These are phyloP conservation scores for Colletotrichum cordylinicola DNA, from an alignment of 2,329 filamentous ascomycete species.

Conservation along the genomic window DNA sequence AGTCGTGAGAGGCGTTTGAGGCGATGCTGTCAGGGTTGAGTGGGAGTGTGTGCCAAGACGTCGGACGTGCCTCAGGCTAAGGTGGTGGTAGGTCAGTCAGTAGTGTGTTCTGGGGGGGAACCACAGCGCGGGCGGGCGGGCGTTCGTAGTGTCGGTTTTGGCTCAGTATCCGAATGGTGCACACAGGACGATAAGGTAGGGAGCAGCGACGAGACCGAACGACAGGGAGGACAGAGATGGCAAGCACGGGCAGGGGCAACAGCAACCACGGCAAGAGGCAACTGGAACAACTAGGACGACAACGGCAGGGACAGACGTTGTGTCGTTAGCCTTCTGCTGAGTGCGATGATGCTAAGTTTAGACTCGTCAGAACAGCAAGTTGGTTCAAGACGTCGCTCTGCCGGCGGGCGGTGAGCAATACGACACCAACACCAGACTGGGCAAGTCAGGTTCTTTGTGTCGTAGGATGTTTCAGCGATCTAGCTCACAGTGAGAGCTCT, in stretches of 20 bases:
- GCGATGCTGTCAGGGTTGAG: neutral
- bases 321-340: neutral
- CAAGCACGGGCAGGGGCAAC: neutral
- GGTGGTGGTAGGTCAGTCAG: neutral
- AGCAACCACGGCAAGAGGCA: neutral
- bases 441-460: neutral
- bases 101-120: neutral
- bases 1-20: slow-evolving; percentile 15
- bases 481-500: neutral
- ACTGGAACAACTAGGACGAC: neutral
- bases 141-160: neutral
- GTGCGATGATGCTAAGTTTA: neutral
- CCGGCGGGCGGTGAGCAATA: neutral
- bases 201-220: neutral
- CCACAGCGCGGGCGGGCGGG: neutral
- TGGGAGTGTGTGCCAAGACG: slow-evolving; percentile 7
- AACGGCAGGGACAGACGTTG: neutral
- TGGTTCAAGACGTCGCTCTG: neutral
- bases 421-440: neutral
- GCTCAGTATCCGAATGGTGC: neutral
- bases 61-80: slow-evolving; percentile 15
- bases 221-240: neutral
- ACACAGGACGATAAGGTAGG: neutral
- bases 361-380: neutral
- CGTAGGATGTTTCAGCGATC: slow-evolving; percentile 10